Evolutionary conservation across 2,329 filamentous ascomycete species (phyloP).

Genomic region (Xylariomycetidae sp.): DNA sequence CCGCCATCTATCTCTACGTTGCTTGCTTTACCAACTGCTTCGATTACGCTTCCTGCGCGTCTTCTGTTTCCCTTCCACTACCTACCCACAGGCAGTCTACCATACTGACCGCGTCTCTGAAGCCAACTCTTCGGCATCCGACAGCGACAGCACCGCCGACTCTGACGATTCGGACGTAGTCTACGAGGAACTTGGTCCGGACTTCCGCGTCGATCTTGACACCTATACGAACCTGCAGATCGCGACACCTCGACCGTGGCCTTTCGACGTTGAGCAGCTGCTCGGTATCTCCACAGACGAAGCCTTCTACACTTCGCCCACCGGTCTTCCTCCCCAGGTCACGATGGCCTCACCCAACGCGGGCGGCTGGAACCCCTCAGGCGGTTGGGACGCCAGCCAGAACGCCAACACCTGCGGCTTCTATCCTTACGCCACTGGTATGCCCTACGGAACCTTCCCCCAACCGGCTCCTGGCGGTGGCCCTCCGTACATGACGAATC

Average conservation of each 20-base stretch:
- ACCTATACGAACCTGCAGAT: conserved; percentile 3
- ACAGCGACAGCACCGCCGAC: not conserved
- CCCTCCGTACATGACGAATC: not conserved
- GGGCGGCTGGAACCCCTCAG: conserved; percentile 20
- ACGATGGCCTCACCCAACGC: conserved; percentile 11
- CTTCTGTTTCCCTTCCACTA: too few species aligned
- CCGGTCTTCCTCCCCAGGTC: not conserved
- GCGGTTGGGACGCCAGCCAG: conserved; percentile 21
- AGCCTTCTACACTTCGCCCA: not conserved
- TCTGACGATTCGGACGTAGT: conserved; percentile 4
- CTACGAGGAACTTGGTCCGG: conserved; percentile 3
- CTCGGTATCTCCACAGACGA: not conserved
- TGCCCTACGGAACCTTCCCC: too few species aligned
- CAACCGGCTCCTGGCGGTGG: conserved; percentile 7
- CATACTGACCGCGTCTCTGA: not conserved
- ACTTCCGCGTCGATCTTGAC: conserved; percentile 1
- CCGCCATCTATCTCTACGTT: too few species aligned
- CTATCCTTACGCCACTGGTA: not conserved
- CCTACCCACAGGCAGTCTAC: too few species aligned
- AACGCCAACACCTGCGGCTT: conserved; percentile 15
- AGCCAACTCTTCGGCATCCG: conserved; percentile 1
- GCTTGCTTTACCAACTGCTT: too few species aligned
- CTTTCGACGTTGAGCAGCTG: not conserved
- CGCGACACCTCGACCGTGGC: not conserved
- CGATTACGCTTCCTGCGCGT: too few species aligned